These are phyloP conservation scores for Pelargonium australe DNA, from an alignment of 441 rosid genomes.

Conservation along the genomic window DNA sequence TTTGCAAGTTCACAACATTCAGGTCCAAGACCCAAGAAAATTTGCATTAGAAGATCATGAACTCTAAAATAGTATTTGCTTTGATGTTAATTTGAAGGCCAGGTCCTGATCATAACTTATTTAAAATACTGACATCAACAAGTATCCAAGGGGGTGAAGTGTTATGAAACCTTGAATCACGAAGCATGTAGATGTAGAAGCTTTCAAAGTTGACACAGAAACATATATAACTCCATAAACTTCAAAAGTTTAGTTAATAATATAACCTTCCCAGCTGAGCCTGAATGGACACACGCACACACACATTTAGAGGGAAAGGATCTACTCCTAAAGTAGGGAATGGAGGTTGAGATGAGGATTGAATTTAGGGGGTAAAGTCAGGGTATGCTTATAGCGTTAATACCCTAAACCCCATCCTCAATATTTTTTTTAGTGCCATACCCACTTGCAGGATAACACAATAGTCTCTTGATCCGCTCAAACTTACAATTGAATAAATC, in stretches of 20 bases:
- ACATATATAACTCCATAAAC: neutral
- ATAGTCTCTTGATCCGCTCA: neutral
- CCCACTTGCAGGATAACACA: neutral
- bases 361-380: neutral
- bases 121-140: neutral
- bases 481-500: neutral
- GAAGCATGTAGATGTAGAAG: neutral
- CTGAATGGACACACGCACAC: neutral
- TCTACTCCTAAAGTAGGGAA: neutral
- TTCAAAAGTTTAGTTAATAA: neutral
- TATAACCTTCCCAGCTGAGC: neutral
- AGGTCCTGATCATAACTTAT: neutral
- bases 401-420: neutral
- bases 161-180: no score
- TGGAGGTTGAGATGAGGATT: neutral
- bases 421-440: neutral
- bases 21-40: neutral
- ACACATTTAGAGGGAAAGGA: neutral
- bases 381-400: neutral
- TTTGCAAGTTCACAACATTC: slow-evolving; percentile 16
- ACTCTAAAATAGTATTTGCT: neutral
- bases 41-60: neutral
- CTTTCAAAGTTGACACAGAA: neutral
- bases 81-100: neutral
- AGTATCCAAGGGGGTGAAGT: neutral